These are phyloP conservation scores for Fusarium gaditjirri DNA, from an alignment of 2,329 filamentous ascomycete species.

Conservation along the genomic window DNA sequence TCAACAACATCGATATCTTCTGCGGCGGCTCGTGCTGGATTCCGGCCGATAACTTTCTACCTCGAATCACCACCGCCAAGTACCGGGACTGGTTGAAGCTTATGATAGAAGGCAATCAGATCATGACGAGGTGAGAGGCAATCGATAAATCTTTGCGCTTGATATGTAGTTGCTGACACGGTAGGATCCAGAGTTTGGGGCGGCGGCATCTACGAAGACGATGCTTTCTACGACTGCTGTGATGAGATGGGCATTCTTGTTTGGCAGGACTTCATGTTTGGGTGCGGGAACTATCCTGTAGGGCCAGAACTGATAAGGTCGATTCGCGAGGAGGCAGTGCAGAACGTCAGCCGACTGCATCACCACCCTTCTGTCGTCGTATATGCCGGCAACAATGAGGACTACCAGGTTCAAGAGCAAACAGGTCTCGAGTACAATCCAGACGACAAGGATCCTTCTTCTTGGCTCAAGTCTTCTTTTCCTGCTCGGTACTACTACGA, in stretches of 20 bases:
- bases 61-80: background rate
- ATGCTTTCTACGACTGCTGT: constrained; percentile 1
- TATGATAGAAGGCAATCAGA: constrained; percentile 2
- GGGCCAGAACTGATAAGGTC: background rate
- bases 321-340: background rate
- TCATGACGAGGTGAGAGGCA: background rate
- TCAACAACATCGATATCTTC: background rate
- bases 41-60: background rate
- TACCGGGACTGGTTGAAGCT: background rate
- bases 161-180: background rate
- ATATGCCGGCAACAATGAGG: constrained; percentile 1
- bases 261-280: constrained; percentile 10
- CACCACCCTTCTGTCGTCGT: background rate
- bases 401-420: constrained; percentile 2
- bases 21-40: constrained; percentile 1
- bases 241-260: constrained; percentile 2
- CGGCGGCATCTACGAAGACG: background rate
- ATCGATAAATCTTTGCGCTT: background rate
- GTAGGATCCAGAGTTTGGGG: background rate
- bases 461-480: constrained; percentile 3
- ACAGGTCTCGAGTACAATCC: background rate
- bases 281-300: background rate
- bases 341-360: background rate
- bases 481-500: constrained; percentile 1
- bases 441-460: background rate